These are phyloP conservation scores for Chlamydomonas reinhardtii DNA, from an alignment of 163 green algal genomes.

Conservation along the genomic window DNA sequence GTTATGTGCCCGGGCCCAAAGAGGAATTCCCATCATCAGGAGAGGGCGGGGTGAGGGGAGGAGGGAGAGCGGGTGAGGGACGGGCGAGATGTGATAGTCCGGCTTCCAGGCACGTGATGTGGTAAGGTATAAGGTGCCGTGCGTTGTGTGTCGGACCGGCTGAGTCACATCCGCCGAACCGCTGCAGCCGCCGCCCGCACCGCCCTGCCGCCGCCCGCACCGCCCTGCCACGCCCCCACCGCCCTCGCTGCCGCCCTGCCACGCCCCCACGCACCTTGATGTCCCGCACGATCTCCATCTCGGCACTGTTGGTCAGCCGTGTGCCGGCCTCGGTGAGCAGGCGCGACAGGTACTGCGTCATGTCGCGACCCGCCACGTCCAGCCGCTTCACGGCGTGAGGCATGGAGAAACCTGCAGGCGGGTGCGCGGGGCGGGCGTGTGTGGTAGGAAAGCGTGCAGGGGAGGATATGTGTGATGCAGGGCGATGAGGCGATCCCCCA, in stretches of 20 bases:
- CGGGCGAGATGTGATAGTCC: no score
- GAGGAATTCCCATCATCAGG: no score
- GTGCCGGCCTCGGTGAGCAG: constrained; percentile 90
- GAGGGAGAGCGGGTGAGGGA: no score
- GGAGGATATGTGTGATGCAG: neutral
- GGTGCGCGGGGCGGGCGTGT: neutral
- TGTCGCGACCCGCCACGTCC: constrained; percentile 94
- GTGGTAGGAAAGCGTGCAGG: neutral
- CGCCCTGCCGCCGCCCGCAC: neutral
- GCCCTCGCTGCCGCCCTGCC: no score
- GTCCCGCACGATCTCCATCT: constrained; percentile 96
- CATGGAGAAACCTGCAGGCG: constrained; percentile 85
- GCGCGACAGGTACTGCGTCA: constrained; percentile 95
- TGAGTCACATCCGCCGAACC: no score
- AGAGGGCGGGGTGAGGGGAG: neutral
- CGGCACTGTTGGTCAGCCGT: constrained; percentile 92
- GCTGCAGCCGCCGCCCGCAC: no score
- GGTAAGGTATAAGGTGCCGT: no score
- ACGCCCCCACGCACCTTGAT: constrained; percentile 81
- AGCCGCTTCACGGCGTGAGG: constrained; percentile 94
- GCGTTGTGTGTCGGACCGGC: no score
- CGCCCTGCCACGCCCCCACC: no score
- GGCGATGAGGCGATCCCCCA: no score
- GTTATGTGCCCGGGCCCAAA: no score
- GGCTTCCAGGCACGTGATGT: no score